Conservation (phyloP, 164 flowering plant species). For the Magnolia officinalis region DNA sequence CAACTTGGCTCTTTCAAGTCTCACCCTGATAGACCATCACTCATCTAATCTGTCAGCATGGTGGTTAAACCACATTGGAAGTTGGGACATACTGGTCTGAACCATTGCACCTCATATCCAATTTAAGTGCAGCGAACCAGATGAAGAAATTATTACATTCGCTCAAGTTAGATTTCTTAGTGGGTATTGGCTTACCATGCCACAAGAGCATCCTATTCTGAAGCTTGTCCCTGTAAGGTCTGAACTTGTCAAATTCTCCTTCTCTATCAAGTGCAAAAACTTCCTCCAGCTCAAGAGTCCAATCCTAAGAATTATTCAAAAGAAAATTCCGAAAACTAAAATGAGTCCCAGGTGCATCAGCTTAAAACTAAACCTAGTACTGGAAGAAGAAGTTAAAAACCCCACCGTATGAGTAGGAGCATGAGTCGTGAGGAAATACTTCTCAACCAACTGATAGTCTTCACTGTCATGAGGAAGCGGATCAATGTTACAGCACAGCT, state of each 20-base stretch:
- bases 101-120: too few species aligned
- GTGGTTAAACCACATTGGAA: too few species aligned
- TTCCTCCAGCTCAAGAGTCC: conserved; percentile 93
- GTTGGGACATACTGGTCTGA: too few species aligned
- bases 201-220: conserved; percentile 92
- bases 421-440: conserved; percentile 83
- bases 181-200: conserved; percentile 60
- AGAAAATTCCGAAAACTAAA: conserved; percentile 4
- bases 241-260: conserved; percentile 80
- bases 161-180: background rate
- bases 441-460: conserved; percentile 73
- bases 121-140: background rate
- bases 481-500: conserved; percentile 58
- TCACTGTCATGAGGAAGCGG: conserved; percentile 79
- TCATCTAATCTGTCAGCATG: too few species aligned
- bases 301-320: conserved; percentile 46
- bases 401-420: conserved; percentile 91
- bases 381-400: background rate
- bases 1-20: too few species aligned
- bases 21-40: too few species aligned
- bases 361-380: background rate
- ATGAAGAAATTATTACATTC: background rate
- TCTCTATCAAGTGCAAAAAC: conserved; percentile 86
- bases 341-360: background rate
- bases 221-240: conserved; percentile 62